Base-by-base conservation (phyloP, 176 grass and related monocot genomes). In the Cenchrus purpureus region DNA sequence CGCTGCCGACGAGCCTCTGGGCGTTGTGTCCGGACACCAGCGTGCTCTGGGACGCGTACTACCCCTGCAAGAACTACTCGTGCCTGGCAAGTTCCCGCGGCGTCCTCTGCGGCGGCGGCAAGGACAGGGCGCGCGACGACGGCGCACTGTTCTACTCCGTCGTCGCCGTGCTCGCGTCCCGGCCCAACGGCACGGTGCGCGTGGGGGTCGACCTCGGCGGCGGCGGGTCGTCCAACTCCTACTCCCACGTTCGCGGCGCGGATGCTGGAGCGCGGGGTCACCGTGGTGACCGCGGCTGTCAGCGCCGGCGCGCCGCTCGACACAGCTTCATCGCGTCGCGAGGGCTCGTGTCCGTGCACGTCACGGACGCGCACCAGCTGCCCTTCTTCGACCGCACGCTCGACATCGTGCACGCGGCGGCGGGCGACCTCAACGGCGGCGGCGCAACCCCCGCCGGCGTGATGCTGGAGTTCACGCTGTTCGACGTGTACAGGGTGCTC, bases 401-500 rank as follows among this genome's bases (percentile, higher is more conserved):
- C 9, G 91, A 94, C 65, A 55, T 97, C n/a, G 89, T 91, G 68
- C 94, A 91, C 72, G 88, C 86, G 1, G 83, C 81, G 70, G 86
- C 81, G 70, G 86, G 84, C 13, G 58, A 82, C 14, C 76, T 93
- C 40, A 73, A 9, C 45, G 91, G 86, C 43, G 77, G 75, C 86
- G 11, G 56, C 0, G 79, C 73, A 85, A 79, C 82, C 52, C 74
- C 37, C 37, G 37, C 90, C 40, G 75, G 72, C 43, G 10, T n/a
- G 49, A 77, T 82, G 84, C 56, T 93, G 10, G 94, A 94, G 90
- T 86, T 88, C 31, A 16, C 85, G 1, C 40, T 97, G 31, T 97
- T 70, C 58, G 91, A 94, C 83, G 85, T 97, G 12, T 97, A 91
- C 94, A 82, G 94, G 52, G 89, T 97, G 79, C 70, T 97, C 65